Conservation (phyloP, 1,284 basidiomycete species). For the Sporisorium reilianum region DNA sequence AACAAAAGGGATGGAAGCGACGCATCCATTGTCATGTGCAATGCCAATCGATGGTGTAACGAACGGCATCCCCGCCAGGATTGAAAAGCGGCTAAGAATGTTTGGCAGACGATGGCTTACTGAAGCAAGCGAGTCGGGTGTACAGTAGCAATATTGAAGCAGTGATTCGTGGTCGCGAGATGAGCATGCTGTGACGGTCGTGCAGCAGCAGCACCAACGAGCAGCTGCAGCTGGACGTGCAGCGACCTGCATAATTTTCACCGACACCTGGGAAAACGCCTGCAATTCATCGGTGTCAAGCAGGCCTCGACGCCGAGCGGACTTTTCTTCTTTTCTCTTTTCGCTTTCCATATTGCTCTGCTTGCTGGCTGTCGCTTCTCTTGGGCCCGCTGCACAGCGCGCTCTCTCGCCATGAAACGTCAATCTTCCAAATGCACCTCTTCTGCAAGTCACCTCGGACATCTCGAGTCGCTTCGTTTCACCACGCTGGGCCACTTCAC, state of each 20-base stretch:
- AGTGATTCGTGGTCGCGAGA: neutral
- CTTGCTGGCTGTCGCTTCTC: neutral
- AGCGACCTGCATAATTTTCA: constrained; percentile 29
- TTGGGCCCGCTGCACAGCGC: too few species aligned
- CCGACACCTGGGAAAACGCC: constrained; percentile 16
- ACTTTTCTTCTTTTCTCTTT: constrained; percentile 16
- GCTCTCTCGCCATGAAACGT: neutral
- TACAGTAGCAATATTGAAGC: too few species aligned
- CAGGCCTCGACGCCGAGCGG: constrained; percentile 26
- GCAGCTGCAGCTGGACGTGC: constrained; percentile 23
- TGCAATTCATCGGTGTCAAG: constrained; percentile 17
- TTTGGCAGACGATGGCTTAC: neutral
- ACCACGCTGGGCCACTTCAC: neutral
- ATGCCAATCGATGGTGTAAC: neutral
- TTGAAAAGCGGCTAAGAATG: neutral
- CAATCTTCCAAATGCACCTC: neutral
- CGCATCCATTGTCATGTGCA: neutral
- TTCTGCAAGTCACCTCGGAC: constrained; percentile 25
- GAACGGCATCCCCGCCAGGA: neutral
- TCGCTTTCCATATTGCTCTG: too few species aligned
- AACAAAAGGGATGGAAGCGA: neutral
- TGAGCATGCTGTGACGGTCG: neutral
- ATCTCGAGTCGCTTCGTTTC: neutral
- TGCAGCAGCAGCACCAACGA: neutral
- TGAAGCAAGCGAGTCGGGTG: neutral